A percentile compares a stretch with the other conserved stretches of the same genome.
Evolutionary conservation across 805 yeast genomes (phyloP).

Genomic region (Metschnikowia cerradonensis): DNA sequence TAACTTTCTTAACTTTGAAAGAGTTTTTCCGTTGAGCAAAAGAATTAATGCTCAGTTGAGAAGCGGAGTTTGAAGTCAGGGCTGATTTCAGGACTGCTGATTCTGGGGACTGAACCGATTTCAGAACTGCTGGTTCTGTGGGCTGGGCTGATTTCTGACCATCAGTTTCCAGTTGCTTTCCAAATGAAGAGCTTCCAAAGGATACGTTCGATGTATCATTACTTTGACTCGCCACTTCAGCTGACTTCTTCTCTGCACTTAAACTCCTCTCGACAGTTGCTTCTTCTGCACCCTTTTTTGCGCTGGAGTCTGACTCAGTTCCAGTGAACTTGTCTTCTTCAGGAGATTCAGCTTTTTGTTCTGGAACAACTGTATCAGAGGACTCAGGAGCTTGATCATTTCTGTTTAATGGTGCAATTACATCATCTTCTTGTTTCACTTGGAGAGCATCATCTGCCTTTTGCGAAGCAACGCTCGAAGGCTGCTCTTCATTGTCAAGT

Average conservation of each 20-base stretch:
- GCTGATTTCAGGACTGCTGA: not conserved
- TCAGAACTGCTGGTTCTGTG: not conserved
- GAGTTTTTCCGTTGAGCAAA: constrained; percentile 4
- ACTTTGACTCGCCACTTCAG: not conserved
- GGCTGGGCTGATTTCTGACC: not conserved
- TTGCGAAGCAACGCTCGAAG: not conserved
- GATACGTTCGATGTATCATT: not conserved
- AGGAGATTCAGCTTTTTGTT: not conserved
- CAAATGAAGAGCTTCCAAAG: not conserved
- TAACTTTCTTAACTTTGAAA: constrained; percentile 17
- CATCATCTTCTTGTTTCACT: not conserved
- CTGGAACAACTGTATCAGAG: too few relatives aligned
- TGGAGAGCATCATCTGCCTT: not conserved
- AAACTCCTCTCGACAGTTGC: not conserved
- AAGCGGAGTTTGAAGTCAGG: not conserved
- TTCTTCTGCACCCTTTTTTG: not conserved
- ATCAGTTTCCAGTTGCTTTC: not conserved
- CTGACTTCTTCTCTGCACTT: not conserved
- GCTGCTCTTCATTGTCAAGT: not conserved
- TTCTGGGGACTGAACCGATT: not conserved
- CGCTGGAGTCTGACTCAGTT: not conserved
- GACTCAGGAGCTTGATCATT: not conserved
- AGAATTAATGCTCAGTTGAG: not conserved
- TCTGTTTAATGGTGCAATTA: not conserved
- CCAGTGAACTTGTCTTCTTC: not conserved